A percentile compares a stretch with the other conserved stretches of the same genome.
phyloP scores from a whole-genome alignment of 768 basidiomycete genomes.

The Podaxis sp. region DNA sequence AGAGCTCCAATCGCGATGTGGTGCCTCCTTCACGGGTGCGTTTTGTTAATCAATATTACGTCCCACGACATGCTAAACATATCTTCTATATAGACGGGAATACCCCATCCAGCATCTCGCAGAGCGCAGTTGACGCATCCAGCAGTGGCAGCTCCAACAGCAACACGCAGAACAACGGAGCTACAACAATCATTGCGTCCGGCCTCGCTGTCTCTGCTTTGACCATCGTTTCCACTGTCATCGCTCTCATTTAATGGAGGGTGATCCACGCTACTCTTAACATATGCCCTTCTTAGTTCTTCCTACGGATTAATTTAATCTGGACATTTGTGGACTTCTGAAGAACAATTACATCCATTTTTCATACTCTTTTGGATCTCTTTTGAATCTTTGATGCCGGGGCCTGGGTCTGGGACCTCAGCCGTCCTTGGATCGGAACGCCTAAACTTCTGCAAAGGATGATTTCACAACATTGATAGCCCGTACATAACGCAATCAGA shows the following conservation, averaged over 20 bases:
- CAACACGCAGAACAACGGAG: constrained; percentile 1
- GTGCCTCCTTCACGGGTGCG: constrained; percentile 52
- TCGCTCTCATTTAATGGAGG: neutral
- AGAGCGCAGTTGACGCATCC: constrained; percentile 25
- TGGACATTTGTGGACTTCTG: neutral
- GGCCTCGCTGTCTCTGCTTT: constrained; percentile 11
- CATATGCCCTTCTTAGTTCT: neutral
- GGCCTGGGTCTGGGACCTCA: neutral
- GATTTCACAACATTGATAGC: too few species aligned
- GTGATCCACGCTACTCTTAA: neutral
- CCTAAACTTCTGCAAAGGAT: too few species aligned
- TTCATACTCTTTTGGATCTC: neutral
- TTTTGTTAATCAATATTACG: constrained; percentile 6
- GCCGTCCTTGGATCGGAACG: too few species aligned
- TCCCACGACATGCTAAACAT: neutral
- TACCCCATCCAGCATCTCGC: constrained; percentile 32
- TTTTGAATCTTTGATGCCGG: neutral
- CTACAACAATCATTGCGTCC: constrained; percentile 6
- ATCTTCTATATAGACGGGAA: constrained; percentile 31
- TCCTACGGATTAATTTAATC: neutral
- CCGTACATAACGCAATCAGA: too few species aligned
- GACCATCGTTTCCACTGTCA: constrained; percentile 8
- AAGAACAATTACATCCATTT: neutral
- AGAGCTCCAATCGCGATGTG: constrained; percentile 39
- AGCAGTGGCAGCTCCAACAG: neutral